A percentile compares a stretch with the other conserved stretches of the same genome.
Evolutionary conservation across 2,329 filamentous ascomycete species (phyloP).

Genomic region (Myriosclerotinia duriaeana): DNA sequence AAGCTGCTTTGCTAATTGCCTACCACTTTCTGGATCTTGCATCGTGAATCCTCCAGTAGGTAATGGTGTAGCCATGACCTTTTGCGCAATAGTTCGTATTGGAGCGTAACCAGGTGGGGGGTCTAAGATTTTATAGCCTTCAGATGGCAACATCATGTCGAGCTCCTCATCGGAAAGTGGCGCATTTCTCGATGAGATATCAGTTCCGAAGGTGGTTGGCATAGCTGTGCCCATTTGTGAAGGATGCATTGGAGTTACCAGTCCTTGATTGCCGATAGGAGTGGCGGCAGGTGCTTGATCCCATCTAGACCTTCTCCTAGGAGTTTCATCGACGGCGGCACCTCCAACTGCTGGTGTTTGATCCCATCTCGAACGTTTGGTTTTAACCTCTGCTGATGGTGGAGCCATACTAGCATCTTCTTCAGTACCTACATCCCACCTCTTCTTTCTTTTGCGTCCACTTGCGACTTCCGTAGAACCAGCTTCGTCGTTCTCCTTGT

Average conservation of each 20-base stretch:
- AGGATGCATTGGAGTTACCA: conserved; percentile 75
- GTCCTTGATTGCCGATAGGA: conserved; percentile 69
- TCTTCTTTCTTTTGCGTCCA: conserved; percentile 83
- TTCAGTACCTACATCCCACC: conserved; percentile 80
- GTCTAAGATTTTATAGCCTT: conserved; percentile 89
- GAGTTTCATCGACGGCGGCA: conserved; percentile 53
- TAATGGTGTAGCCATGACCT: conserved; percentile 69
- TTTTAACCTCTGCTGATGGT: conserved; percentile 55
- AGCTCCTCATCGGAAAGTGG: conserved; percentile 91
- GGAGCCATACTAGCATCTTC: conserved; percentile 52
- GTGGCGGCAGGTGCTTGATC: conserved; percentile 84
- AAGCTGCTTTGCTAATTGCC: conserved; percentile 82
- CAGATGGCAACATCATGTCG: conserved; percentile 82
- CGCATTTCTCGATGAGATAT: conserved; percentile 76
- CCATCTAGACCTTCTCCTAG: conserved; percentile 83
- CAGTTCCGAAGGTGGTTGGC: conserved; percentile 72
- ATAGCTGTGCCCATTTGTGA: conserved; percentile 57
- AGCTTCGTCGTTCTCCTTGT: conserved; percentile 72
- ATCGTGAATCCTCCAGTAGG: conserved; percentile 91
- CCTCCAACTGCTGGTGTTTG: conserved; percentile 65
- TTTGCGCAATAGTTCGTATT: conserved; percentile 72
- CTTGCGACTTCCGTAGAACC: conserved; percentile 63
- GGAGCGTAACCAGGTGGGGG: conserved; percentile 91
- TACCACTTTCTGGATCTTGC: conserved; percentile 86
- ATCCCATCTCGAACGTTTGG: conserved; percentile 79